Evolutionary conservation across 1,284 basidiomycete genomes (phyloP).

Genomic region (Peniophora sp.): DNA sequence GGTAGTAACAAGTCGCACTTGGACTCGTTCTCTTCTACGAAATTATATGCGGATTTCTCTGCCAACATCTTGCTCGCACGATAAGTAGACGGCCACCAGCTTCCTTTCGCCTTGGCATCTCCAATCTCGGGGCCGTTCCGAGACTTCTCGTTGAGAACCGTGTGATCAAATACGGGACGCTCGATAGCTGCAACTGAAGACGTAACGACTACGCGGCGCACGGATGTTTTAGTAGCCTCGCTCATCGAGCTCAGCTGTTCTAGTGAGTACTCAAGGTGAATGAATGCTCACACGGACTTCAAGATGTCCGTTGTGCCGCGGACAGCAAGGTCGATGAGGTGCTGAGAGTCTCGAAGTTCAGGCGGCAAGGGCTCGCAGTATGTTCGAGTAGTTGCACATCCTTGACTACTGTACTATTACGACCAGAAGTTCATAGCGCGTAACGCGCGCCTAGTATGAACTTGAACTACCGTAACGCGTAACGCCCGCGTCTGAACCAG

Average conservation of each 20-base stretch:
- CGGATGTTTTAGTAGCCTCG: conserved; percentile 20
- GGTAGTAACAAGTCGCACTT: conserved; percentile 49
- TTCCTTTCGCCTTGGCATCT: conserved; percentile 41
- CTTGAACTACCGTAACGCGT: too few species aligned
- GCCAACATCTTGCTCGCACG: conserved; percentile 55
- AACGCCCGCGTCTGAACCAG: too few species aligned
- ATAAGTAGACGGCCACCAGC: conserved; percentile 38
- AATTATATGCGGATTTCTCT: conserved; percentile 53
- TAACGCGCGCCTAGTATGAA: too few species aligned
- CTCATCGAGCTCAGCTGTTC: not conserved
- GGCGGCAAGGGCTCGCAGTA: conserved; percentile 35
- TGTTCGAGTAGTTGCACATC: conserved; percentile 36
- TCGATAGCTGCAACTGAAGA: conserved; percentile 44
- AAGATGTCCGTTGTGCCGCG: conserved; percentile 20
- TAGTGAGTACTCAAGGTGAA: too few species aligned
- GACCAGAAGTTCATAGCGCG: too few species aligned
- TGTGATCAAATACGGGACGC: conserved; percentile 12
- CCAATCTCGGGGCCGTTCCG: conserved; percentile 53
- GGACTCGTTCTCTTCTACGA: conserved; percentile 45
- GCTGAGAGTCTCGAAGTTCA: conserved; percentile 14
- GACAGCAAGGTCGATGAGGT: conserved; percentile 23
- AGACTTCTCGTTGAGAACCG: conserved; percentile 31
- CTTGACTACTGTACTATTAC: too few species aligned
- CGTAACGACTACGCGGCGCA: conserved; percentile 61
- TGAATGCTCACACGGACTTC: too few species aligned